Evolutionary conservation across 2,329 filamentous ascomycete species (phyloP).

Genomic region (Arthrobotrys megalospora): DNA sequence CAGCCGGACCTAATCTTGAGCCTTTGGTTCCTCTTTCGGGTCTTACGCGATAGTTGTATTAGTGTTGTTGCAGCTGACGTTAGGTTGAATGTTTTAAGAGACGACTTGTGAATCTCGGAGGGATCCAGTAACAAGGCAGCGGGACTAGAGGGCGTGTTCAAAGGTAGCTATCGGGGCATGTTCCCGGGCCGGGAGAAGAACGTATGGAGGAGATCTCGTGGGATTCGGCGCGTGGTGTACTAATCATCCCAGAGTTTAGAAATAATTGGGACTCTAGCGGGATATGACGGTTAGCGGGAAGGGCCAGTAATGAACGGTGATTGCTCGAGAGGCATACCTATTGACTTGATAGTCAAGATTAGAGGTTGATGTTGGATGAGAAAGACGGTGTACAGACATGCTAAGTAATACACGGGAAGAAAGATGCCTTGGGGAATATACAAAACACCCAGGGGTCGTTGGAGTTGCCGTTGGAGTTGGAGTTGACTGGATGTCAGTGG

Average conservation of each 20-base stretch:
- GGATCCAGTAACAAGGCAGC: neutral
- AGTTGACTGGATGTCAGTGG: neutral
- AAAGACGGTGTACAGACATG: neutral
- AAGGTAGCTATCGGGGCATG: conserved; percentile 23
- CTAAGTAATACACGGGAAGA: neutral
- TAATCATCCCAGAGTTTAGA: conserved; percentile 18
- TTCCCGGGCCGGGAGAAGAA: conserved; percentile 3
- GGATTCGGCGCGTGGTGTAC: conserved; percentile 28
- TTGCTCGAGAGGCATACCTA: neutral
- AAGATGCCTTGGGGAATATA: neutral
- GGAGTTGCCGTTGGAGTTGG: neutral
- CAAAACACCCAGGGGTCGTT: conserved; percentile 14
- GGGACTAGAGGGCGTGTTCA: neutral
- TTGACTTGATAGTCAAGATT: neutral
- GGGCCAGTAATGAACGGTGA: neutral
- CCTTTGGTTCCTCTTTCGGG: neutral
- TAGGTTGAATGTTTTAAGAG: neutral
- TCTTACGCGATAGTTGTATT: neutral
- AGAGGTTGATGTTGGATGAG: neutral
- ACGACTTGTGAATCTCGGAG: neutral
- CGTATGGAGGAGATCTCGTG: conserved; percentile 5
- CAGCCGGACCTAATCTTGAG: neutral
- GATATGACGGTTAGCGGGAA: conserved; percentile 13
- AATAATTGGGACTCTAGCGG: neutral
- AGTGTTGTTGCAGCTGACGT: neutral